Evolutionary conservation across 306 rosid genomes (phyloP).

Genomic region (Ceratonia siliqua): DNA sequence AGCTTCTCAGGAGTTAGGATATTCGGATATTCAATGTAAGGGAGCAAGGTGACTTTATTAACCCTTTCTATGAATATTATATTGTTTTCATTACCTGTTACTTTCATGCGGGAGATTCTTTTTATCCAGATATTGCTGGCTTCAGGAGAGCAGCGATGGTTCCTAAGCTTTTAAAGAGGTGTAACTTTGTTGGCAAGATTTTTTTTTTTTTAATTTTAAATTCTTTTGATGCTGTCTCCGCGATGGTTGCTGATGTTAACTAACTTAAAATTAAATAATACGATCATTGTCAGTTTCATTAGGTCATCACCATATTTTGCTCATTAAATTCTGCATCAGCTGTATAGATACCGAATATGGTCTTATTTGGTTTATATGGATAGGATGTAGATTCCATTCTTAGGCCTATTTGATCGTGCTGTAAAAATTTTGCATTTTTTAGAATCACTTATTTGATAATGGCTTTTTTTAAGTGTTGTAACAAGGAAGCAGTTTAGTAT

Average conservation of each 20-base stretch:
- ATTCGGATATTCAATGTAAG: constrained; percentile 32
- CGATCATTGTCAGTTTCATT: neutral
- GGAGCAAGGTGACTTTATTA: neutral
- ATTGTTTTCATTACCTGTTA: neutral
- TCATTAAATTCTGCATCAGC: neutral
- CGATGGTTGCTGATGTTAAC: too few species aligned
- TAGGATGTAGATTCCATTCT: too few species aligned
- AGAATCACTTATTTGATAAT: too few species aligned
- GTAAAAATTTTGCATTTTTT: too few species aligned
- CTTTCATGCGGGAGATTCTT: neutral
- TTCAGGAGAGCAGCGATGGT: neutral
- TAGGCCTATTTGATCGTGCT: too few species aligned
- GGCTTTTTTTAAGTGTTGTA: too few species aligned
- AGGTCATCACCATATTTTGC: neutral
- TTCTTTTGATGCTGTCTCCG: neutral
- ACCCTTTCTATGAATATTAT: neutral
- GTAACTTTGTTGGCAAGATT: neutral
- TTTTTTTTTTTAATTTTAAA: too few species aligned
- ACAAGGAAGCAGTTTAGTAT: too few species aligned
- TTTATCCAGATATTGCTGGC: neutral
- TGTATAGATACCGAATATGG: neutral
- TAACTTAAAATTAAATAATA: neutral
- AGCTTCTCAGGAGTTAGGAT: constrained; percentile 26
- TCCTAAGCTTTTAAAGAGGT: neutral
- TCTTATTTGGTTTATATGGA: too few species aligned